Evolutionary conservation across 2,329 filamentous ascomycete species (phyloP).

Genomic region (Penicillium rolfsii): DNA sequence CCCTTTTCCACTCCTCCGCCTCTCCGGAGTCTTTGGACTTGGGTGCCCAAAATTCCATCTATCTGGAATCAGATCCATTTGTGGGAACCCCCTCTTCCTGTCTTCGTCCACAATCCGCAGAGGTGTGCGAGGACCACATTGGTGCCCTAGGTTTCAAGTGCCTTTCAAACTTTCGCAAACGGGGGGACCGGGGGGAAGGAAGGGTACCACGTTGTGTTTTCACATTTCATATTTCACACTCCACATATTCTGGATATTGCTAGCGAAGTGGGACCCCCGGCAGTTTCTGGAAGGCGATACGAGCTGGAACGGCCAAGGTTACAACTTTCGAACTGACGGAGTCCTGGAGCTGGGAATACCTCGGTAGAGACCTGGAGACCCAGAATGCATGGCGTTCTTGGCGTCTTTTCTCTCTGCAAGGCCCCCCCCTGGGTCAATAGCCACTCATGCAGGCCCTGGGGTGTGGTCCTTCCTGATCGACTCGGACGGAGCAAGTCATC

Average conservation of each 20-base stretch:
- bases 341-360: background rate
- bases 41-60: background rate
- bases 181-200: background rate
- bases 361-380: slow-evolving; percentile 6
- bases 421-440: background rate
- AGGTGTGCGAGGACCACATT: slow-evolving; percentile 3
- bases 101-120: background rate
- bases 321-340: background rate
- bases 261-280: slow-evolving; percentile 10
- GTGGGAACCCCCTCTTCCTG: background rate
- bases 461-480: slow-evolving; percentile 5
- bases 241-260: background rate
- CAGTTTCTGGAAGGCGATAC: slow-evolving; percentile 18
- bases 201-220: background rate
- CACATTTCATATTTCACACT: background rate
- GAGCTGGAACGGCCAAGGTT: slow-evolving; percentile 25
- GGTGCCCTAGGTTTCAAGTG: slow-evolving; percentile 13
- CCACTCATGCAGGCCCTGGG: background rate
- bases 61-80: slow-evolving; percentile 1
- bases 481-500: slow-evolving; percentile 1
- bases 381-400: background rate
- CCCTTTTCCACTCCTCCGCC: too few relatives aligned
- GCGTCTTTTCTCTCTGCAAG: background rate
- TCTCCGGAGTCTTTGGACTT: too few relatives aligned
- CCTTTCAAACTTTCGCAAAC: background rate